Base-by-base conservation (phyloP, 176 grass and related monocot species). In the Bromus sterilis region DNA sequence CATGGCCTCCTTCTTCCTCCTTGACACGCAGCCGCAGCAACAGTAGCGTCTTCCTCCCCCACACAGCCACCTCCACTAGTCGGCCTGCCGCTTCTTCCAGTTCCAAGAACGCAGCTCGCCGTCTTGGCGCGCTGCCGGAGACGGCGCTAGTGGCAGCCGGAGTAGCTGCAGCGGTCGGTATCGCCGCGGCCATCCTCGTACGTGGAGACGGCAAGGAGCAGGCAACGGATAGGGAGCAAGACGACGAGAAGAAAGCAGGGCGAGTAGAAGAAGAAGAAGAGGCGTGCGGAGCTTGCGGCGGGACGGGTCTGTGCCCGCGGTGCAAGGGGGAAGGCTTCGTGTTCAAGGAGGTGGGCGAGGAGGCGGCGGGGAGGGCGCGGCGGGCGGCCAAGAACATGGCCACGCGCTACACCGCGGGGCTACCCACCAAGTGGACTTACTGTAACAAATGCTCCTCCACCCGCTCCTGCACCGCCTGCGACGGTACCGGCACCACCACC, bases 271-370 rank as follows among this genome's bases (percentile, higher is more conserved):
- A 51, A 33, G 13, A 18, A 31, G 23, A 23, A 7, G 75, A 71
- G 61, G 68, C 39, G 57, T 90, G 88, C 16, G 37, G 71, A 20
- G 83, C 86, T 11, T 90, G 88, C 62, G 88, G 67, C 6, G 84
- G 88, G 23, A 79, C 83, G 39, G 88, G 88, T 33, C 77, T 90
- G 36, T 90, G 88, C 56, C 59, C 74, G 7, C 83, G 65, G 55
- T 90, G 88, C 75, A 90, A 83, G 43, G 88, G 84, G 24, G 88
- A 83, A 49, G 88, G 88, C 8, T 90, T 90, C 60, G 74, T 90
- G 24, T 81, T 83, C 11, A 90, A 87, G 79, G 59, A 41, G 64
- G n/a, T 83, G 41, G 35, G 79, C 5, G 84, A 83, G 8, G 75
- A 79, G n/a, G 53, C 76, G 15, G 57, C 79, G 3, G 55, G n/a